Percentiles rank a stretch among this genome's conserved stretches.
Evolutionary conservation across 2,329 filamentous ascomycete species (phyloP).

Genomic region (Zasmidium citrigriseum): DNA sequence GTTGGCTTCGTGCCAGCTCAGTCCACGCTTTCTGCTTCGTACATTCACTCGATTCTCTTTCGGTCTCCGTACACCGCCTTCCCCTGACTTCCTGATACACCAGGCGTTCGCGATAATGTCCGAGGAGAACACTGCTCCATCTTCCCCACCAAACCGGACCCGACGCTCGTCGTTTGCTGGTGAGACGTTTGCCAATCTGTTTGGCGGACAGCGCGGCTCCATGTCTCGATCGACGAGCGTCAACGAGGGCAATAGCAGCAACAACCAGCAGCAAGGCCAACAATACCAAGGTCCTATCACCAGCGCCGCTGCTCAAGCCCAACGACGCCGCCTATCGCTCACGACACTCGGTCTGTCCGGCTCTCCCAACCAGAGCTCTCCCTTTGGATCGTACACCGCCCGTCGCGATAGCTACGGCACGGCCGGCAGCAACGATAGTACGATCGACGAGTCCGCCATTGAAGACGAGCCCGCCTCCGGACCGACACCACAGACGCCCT

Average conservation of each 20-base stretch:
- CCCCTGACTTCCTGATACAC: conserved; percentile 1
- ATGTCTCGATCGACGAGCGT: conserved; percentile 33
- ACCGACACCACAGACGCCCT: conserved; percentile 62
- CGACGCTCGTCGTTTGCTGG: conserved; percentile 51
- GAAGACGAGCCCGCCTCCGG: conserved; percentile 50
- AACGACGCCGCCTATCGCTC: conserved; percentile 51
- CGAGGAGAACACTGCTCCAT: conserved; percentile 18
- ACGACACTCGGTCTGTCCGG: conserved; percentile 51
- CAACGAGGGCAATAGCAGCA: conserved; percentile 31
- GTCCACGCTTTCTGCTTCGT: neutral
- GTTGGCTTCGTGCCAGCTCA: neutral
- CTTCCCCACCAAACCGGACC: conserved; percentile 27
- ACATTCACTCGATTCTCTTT: neutral
- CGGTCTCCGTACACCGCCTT: conserved; percentile 3
- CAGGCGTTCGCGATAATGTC: conserved; percentile 19
- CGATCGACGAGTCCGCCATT: conserved; percentile 52
- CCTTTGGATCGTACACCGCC: conserved; percentile 44
- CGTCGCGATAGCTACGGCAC: conserved; percentile 46
- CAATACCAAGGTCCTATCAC: conserved; percentile 49
- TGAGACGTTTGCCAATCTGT: conserved; percentile 52
- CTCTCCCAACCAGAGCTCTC: conserved; percentile 45
- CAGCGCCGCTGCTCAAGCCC: conserved; percentile 50
- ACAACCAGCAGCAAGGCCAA: conserved; percentile 24
- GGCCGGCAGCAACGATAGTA: conserved; percentile 40
- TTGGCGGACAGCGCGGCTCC: conserved; percentile 37